These are phyloP conservation scores for Phlebiopsis flavidoalba DNA, from an alignment of 768 basidiomycete genomes.

Conservation along the genomic window DNA sequence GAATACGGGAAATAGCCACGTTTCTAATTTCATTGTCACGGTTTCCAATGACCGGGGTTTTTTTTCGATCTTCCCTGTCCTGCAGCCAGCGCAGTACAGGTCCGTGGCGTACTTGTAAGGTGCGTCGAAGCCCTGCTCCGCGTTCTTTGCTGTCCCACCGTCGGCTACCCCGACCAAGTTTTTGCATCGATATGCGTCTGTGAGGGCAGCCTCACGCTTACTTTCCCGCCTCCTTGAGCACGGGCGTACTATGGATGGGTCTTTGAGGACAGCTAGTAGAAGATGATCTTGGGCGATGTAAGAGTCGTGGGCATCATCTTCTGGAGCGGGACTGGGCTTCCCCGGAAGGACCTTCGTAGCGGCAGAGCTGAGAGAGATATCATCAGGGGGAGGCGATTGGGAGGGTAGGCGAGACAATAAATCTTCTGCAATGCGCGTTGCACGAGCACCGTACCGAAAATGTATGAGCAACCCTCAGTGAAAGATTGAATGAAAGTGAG, in stretches of 20 bases:
- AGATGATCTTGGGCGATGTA: constrained; percentile 94
- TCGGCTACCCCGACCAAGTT: constrained; percentile 75
- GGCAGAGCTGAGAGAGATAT: constrained; percentile 56
- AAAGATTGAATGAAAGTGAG: not conserved
- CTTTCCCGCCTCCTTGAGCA: constrained; percentile 27
- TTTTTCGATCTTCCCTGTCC: constrained; percentile 96
- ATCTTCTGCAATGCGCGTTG: constrained; percentile 69
- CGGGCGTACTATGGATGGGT: constrained; percentile 46
- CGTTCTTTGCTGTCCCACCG: constrained; percentile 81
- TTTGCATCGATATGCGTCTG: constrained; percentile 57
- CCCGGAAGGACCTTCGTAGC: constrained; percentile 51
- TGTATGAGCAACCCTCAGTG: not conserved
- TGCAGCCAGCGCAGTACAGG: constrained; percentile 79
- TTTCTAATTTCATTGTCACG: constrained; percentile 89
- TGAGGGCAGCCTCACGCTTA: constrained; percentile 73
- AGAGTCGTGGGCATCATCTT: constrained; percentile 84
- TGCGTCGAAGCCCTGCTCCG: constrained; percentile 92
- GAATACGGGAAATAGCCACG: constrained; percentile 77
- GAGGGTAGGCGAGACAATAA: constrained; percentile 79
- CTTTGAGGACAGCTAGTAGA: constrained; percentile 78
- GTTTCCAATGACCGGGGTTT: constrained; percentile 92
- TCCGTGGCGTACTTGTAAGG: constrained; percentile 85
- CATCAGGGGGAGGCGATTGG: constrained; percentile 84
- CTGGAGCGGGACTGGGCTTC: constrained; percentile 68
- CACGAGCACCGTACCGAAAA: constrained; percentile 36